Conservation (phyloP, 2,329 filamentous ascomycete species). For the Colletotrichum sp. region DNA sequence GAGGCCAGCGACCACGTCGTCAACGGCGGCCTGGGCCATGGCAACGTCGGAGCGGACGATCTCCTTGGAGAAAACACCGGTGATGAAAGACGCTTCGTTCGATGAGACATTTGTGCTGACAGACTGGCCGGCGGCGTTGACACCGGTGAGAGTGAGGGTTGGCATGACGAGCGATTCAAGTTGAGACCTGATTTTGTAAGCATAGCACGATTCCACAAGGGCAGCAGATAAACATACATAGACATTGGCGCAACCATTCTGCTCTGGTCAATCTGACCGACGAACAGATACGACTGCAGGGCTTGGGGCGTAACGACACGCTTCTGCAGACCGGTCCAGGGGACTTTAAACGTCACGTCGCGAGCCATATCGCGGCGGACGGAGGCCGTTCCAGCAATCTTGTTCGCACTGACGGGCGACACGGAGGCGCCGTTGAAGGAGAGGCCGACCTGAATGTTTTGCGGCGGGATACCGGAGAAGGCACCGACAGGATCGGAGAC, state of each 20-base stretch:
- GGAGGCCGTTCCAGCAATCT: slow-evolving; percentile 26
- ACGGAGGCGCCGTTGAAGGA: slow-evolving; percentile 59
- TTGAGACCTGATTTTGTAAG: slow-evolving; percentile 46
- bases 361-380: slow-evolving; percentile 25
- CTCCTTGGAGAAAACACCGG: slow-evolving; percentile 69
- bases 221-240: slow-evolving; percentile 53
- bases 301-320: slow-evolving; percentile 37
- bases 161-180: slow-evolving; percentile 71
- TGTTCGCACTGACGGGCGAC: slow-evolving; percentile 40
- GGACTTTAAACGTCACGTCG: slow-evolving; percentile 3
- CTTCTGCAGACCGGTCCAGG: slow-evolving; percentile 12
- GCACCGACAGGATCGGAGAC: slow-evolving; percentile 61
- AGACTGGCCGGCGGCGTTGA: slow-evolving; percentile 50
- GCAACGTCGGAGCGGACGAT: slow-evolving; percentile 56
- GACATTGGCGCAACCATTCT: slow-evolving; percentile 60
- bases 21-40: slow-evolving; percentile 53
- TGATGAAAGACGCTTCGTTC: slow-evolving; percentile 73
- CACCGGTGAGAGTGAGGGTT: slow-evolving; percentile 68
- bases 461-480: slow-evolving; percentile 55
- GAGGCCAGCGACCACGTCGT: slow-evolving; percentile 48
- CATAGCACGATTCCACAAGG: not conserved
- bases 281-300: slow-evolving; percentile 69
- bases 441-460: slow-evolving; percentile 59
- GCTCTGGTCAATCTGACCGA: slow-evolving; percentile 68
- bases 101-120: slow-evolving; percentile 69